Evolutionary conservation across 352 stramenopile genomes (phyloP), one percentile per base, ranked within the genome.

Genomic region (Globisporangium rhizosaccharum): DNA sequence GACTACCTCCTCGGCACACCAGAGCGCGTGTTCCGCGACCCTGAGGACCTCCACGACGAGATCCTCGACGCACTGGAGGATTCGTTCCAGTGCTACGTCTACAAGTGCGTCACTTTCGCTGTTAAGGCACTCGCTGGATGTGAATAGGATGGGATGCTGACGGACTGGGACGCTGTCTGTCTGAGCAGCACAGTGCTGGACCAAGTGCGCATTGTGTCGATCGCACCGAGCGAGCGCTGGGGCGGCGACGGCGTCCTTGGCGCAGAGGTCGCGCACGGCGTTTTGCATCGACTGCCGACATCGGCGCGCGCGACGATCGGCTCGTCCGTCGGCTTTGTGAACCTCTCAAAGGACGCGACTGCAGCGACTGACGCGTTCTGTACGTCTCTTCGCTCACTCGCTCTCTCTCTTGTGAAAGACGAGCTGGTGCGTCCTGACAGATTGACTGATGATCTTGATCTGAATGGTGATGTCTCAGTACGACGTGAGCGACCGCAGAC

Each of bases 71-170:
- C 97, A 56, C 57, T 97, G 6, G 88, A 98, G 65, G 73, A 88
- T 48, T 87, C 96, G 2, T 90, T 99, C 59, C 95, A 98, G 74
- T 92, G 98, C 55, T 99, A 99, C 66, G 95, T 99, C 15, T 99
- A 99, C 84, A 99, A 96, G 85, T 93, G 49, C 20, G 79, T 70
- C 11, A 20, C 1, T 11, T 39, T 11, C 20, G 15, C 39, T 37
- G 23, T 12, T 51, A 46, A 8, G 33, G 6, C 30, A 9, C 30
- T 36, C 30, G 9, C 30, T 39, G 33, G 10, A 12, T 39, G 33
- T 2, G 33, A 12, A 51, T 14, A 28, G 33, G 26, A 20, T 60
- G 1, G n/a, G 15, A n/a, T 53, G 45, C 54, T 20, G 51, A 54
- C 14, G 36, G 26, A n/a, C n/a, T 58, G 14, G 50, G 30, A 10